Evolutionary conservation across 2,329 filamentous ascomycete genomes (phyloP).

Genomic region (Botrytis medusae): DNA sequence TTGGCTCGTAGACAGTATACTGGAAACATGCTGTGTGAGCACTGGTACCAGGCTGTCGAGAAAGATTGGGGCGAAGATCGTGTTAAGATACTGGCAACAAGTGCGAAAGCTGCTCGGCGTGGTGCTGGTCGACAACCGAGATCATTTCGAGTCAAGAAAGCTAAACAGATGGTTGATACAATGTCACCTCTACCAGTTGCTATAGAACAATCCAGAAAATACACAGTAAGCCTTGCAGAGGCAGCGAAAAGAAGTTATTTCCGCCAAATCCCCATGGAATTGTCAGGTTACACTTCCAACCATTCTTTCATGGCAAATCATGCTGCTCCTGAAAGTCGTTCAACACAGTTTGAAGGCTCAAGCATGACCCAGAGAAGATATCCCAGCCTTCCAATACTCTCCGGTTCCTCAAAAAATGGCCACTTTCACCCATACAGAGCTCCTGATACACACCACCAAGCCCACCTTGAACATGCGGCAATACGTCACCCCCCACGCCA

Average conservation of each 20-base stretch:
- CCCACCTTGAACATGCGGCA: background rate
- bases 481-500: background rate
- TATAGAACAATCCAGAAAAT: accelerated
- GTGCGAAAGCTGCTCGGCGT: background rate
- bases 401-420: background rate
- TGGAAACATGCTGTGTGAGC: constrained; percentile 22
- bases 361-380: background rate
- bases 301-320: no score
- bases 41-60: constrained; percentile 25
- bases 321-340: background rate
- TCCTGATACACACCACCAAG: background rate
- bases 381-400: background rate
- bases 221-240: no score
- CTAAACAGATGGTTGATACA: background rate
- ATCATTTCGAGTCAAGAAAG: background rate
- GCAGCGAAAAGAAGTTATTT: background rate
- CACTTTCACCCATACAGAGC: background rate
- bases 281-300: background rate
- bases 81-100: background rate
- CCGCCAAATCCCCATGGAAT: background rate
- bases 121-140: background rate
- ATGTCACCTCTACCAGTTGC: accelerated
- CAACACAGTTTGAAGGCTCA: background rate
- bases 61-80: background rate
- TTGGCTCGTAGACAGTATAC: constrained; percentile 15